Percentiles rank a stretch among this genome's conserved stretches.
Evolutionary conservation across 192 early-diverging fungal genomes (phyloP).

Genomic region (Coemansia sp.): DNA sequence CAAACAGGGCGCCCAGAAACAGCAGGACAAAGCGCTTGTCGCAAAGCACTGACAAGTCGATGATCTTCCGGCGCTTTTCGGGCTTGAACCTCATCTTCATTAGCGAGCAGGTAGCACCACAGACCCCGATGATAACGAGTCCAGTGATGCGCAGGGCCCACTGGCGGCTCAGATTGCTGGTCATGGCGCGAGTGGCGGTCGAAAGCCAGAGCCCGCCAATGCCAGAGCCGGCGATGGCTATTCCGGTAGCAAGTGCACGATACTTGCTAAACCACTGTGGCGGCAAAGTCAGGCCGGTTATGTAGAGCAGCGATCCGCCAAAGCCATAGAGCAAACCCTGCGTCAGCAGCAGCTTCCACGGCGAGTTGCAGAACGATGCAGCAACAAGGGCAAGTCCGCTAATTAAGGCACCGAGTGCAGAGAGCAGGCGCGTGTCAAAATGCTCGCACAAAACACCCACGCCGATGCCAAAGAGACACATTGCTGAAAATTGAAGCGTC

Average conservation of each 20-base stretch:
- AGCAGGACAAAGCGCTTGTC: conserved; percentile 19
- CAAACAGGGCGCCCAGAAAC: conserved; percentile 16
- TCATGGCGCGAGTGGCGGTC: conserved; percentile 54
- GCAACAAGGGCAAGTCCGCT: conserved; percentile 13
- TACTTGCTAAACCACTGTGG: conserved; percentile 67
- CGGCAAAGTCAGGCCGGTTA: conserved; percentile 62
- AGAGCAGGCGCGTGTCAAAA: conserved; percentile 17
- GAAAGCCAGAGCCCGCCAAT: conserved; percentile 67
- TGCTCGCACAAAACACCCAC: conserved; percentile 26
- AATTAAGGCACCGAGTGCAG: conserved; percentile 14
- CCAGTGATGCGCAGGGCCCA: conserved; percentile 70
- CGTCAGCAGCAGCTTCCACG: conserved; percentile 67
- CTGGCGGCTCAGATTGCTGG: conserved; percentile 51
- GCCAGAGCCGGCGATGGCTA: conserved; percentile 69
- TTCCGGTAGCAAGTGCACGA: conserved; percentile 64
- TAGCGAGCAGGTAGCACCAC: conserved; percentile 4
- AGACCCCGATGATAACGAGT: conserved; percentile 48
- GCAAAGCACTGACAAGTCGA: conserved; percentile 14
- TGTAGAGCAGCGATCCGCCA: conserved; percentile 60
- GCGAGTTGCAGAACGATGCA: conserved; percentile 31
- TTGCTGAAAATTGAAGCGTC: conserved; percentile 24
- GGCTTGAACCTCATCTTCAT: conserved; percentile 23
- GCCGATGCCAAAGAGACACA: conserved; percentile 33
- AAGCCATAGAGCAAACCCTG: conserved; percentile 74
- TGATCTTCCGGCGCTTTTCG: conserved; percentile 12